Evolutionary conservation across 2,329 filamentous ascomycete genomes (phyloP).

Genomic region (Apiospora saccharicola): DNA sequence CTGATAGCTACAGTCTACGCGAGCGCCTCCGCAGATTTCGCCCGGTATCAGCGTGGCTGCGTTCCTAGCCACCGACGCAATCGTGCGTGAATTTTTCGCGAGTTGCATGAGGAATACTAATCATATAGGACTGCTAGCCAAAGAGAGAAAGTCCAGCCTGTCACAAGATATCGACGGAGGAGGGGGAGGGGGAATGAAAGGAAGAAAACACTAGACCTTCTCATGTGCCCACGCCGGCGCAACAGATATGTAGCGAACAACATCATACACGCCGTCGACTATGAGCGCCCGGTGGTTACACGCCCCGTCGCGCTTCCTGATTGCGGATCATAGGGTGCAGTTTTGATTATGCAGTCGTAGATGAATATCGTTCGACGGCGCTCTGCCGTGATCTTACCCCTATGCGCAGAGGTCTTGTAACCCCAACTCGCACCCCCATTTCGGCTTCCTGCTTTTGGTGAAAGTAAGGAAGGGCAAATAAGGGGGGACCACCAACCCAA

Average conservation of each 20-base stretch:
- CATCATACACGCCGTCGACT: neutral
- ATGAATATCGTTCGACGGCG: constrained; percentile 3
- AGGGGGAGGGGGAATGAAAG: neutral
- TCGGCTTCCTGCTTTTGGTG: neutral
- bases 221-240: neutral
- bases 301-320: neutral
- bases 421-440: neutral
- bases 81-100: neutral
- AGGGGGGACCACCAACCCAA: neutral
- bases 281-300: neutral
- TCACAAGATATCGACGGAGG: neutral
- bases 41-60: neutral
- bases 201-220: neutral
- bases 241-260: neutral
- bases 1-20: neutral
- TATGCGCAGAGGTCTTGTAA: neutral
- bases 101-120: neutral
- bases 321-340: neutral
- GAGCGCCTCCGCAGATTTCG: neutral
- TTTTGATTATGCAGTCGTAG: neutral
- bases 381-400: neutral
- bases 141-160: neutral
- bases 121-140: neutral
- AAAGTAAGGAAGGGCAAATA: neutral
- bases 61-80: constrained; percentile 7